Percentiles rank a stretch among this genome's conserved stretches.
phyloP scores from a whole-genome alignment of 2,329 filamentous ascomycete genomes.

The Epichloe baconii region DNA sequence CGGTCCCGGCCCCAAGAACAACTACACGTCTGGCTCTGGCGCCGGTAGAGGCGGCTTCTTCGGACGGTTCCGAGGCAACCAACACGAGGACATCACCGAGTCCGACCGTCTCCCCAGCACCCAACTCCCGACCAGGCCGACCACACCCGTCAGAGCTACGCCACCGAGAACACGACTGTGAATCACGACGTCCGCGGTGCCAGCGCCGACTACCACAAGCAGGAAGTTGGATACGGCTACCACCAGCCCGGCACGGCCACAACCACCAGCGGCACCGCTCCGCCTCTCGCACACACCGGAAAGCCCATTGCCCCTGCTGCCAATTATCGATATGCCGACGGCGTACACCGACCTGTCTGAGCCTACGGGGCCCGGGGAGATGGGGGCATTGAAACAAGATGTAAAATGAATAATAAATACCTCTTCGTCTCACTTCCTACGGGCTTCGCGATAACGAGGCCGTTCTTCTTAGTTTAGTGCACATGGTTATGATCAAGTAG shows the following conservation, averaged over 20 bases:
- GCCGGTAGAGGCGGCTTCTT: conserved; percentile 19
- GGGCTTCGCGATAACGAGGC: too few species aligned
- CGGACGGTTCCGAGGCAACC: conserved; percentile 19
- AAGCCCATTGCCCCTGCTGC: conserved; percentile 7
- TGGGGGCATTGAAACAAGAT: too few species aligned
- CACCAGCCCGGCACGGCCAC: not conserved
- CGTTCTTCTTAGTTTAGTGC: too few species aligned
- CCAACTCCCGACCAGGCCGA: conserved; percentile 27
- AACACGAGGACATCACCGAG: conserved; percentile 11
- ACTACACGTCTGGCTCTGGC: conserved; percentile 47
- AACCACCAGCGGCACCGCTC: not conserved
- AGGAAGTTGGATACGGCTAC: conserved; percentile 16
- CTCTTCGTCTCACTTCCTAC: too few species aligned
- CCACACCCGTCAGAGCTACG: conserved; percentile 28
- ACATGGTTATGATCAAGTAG: too few species aligned
- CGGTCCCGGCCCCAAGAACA: conserved; percentile 33
- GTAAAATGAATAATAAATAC: too few species aligned
- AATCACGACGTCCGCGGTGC: conserved; percentile 15
- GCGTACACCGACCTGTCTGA: conserved; percentile 20
- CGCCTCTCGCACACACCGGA: not conserved
- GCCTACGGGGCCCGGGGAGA: not conserved
- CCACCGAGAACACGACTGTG: conserved; percentile 24
- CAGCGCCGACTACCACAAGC: conserved; percentile 14
- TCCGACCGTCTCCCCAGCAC: conserved; percentile 24
- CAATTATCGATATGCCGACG: conserved; percentile 24